A percentile compares a stretch with the other conserved stretches of the same genome.
Evolutionary conservation across 2,329 filamentous ascomycete species (phyloP).

Genomic region (Colletotrichum caudatum): DNA sequence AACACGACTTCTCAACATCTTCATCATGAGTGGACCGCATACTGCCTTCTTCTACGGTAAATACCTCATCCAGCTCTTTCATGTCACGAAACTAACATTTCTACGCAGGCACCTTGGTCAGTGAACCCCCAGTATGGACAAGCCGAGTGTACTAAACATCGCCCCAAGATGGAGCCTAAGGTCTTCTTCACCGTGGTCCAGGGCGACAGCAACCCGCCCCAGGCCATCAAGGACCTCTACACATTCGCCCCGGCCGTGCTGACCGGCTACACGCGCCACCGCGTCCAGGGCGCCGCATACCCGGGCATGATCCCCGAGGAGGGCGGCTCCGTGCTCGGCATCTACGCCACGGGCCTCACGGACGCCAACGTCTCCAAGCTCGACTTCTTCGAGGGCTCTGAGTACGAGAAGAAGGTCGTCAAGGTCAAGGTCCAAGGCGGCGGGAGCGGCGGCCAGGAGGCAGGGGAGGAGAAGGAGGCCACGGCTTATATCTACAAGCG

Average conservation of each 20-base stretch:
- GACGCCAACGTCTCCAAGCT: slow-evolving; percentile 80
- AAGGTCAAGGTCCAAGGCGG: slow-evolving; percentile 60
- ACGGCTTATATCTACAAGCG: slow-evolving; percentile 75
- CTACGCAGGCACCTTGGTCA: slow-evolving; percentile 52
- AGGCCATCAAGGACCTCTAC: slow-evolving; percentile 67
- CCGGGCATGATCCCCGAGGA: slow-evolving; percentile 76
- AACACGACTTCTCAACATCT: neutral
- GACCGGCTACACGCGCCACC: slow-evolving; percentile 75
- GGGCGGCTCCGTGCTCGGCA: slow-evolving; percentile 75
- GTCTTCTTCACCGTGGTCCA: slow-evolving; percentile 90
- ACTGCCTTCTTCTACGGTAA: slow-evolving; percentile 71
- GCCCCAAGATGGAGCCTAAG: slow-evolving; percentile 78
- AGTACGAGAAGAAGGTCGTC: slow-evolving; percentile 73
- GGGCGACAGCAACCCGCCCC: slow-evolving; percentile 62
- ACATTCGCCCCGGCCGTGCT: slow-evolving; percentile 81
- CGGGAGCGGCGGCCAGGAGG: slow-evolving; percentile 51
- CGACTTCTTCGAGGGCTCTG: slow-evolving; percentile 83
- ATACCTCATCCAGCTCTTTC: slow-evolving; percentile 26
- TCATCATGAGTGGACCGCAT: slow-evolving; percentile 56
- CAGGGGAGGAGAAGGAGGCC: slow-evolving; percentile 63
- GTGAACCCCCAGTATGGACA: neutral
- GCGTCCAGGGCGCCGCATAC: slow-evolving; percentile 79
- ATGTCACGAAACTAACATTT: slow-evolving; percentile 11
- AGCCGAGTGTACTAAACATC: neutral
- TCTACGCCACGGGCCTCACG: slow-evolving; percentile 82